Evolutionary conservation across 179 eudicot species (phyloP), one percentile per base, ranked within the genome.

Genomic region (Patellifolia procumbens): DNA sequence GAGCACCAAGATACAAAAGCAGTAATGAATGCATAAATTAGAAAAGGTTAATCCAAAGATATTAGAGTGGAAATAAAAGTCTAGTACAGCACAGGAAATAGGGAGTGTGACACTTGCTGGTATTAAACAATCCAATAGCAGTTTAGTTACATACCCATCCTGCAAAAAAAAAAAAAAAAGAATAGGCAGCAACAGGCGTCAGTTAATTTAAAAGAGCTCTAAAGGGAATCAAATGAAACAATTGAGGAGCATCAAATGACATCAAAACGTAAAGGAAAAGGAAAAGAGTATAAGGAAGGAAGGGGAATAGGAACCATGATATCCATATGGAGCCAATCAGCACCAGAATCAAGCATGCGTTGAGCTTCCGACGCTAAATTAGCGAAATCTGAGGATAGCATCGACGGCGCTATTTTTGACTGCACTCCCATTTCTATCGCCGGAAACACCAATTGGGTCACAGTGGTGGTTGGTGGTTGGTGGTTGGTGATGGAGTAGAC

Each of bases 301-400:
- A n/a, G n/a, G n/a, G n/a, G n/a, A n/a, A n/a, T n/a, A n/a, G n/a
- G n/a, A n/a, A 94, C 96, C 98, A 94, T 94, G 79, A 94, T 91
- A 75, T 94, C 97, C 98, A 94, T 94, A 85, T 94, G 98, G 49
- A 94, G 98, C 98, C 98, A 94, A 77, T 92, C 98, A 59, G 97
- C 98, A 66, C 98, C 98, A 63, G 16, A 92, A 63, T 75, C 77
- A 67, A 94, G 76, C 97, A 94, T 92, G 49, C 98, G 91, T 22
- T 84, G 86, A 35, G 97, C 97, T 81, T 94, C 98, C 0, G 93
- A 88, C 0, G 98, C 98, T 81, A 94, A 78, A 81, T 94, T 94
- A 0, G 98, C 88, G 62, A 94, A 92, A 80, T 94, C 98, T 20
- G 97, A 94, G 1, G 98, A 94, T 15, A 94, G 83, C 97, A 94